A percentile compares a stretch with the other conserved stretches of the same genome.
Conservation (phyloP, 1,139 yeast species). For the Yamadazyma friedrichii region DNA sequence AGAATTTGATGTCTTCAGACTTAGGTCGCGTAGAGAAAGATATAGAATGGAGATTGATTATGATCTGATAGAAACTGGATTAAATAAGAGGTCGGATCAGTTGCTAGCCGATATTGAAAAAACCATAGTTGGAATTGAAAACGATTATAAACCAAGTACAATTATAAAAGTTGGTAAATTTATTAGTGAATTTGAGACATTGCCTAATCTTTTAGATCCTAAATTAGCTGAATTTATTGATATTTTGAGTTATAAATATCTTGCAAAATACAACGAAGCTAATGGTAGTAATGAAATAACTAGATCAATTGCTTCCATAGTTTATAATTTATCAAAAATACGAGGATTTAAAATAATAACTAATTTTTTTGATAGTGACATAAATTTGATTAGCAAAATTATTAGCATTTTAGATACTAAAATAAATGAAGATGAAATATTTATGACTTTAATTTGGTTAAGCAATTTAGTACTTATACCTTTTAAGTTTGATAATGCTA, state of each 20-base stretch:
- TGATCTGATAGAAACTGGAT: constrained; percentile 4
- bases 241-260: constrained; percentile 27
- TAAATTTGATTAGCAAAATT: constrained; percentile 44
- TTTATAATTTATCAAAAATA: constrained; percentile 63
- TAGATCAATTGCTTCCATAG: constrained; percentile 24
- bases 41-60: constrained; percentile 3
- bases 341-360: constrained; percentile 63
- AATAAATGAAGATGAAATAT: constrained; percentile 54
- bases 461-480: constrained; percentile 70
- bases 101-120: constrained; percentile 7
- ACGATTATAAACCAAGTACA: constrained; percentile 2
- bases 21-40: not conserved
- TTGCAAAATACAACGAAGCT: constrained; percentile 9
- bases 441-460: constrained; percentile 70
- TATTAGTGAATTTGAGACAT: constrained; percentile 51
- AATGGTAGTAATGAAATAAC: constrained; percentile 3
- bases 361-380: constrained; percentile 60
- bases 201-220: constrained; percentile 52
- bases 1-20: not conserved
- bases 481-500: constrained; percentile 48
- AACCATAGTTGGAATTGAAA: constrained; percentile 3
- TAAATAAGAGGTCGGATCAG: constrained; percentile 8
- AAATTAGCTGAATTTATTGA: constrained; percentile 33
- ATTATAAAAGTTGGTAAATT: constrained; percentile 3
- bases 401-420: constrained; percentile 19